Evolutionary conservation across 108 stramenopile species (phyloP).

Genomic region (Pseudonitzschia delicatissima): DNA sequence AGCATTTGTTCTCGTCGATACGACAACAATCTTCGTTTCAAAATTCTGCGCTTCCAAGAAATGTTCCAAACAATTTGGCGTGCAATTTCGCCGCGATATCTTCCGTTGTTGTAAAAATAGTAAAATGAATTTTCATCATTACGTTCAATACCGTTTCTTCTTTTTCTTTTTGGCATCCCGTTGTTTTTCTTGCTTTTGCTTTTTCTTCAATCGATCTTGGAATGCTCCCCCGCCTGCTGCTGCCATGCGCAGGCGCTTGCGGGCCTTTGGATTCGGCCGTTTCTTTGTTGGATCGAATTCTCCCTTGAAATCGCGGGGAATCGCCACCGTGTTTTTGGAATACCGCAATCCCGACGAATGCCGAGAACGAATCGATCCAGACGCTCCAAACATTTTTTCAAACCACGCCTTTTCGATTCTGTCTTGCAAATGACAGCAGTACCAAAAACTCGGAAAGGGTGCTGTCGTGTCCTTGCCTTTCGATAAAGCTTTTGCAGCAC

Average conservation of each 20-base stretch:
- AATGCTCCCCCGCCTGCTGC: background rate
- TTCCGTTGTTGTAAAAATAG: no score
- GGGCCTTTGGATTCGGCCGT: constrained; percentile 48
- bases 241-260: constrained; percentile 25
- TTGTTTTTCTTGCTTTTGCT: no score
- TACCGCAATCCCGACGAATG: constrained; percentile 12
- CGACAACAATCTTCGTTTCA: no score
- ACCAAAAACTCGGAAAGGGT: constrained; percentile 38
- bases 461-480: constrained; percentile 27
- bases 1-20: no score
- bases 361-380: constrained; percentile 13
- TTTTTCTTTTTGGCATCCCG: constrained; percentile 19
- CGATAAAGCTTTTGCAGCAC: constrained; percentile 13
- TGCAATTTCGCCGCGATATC: no score
- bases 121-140: no score
- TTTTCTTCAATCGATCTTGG: background rate
- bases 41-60: no score
- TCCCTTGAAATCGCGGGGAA: constrained; percentile 24
- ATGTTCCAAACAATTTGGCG: no score
- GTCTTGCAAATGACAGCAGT: background rate
- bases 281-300: constrained; percentile 50
- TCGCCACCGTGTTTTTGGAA: constrained; percentile 7
- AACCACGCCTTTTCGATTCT: constrained; percentile 9
- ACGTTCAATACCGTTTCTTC: constrained; percentile 4
- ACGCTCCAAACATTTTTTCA: constrained; percentile 12